A percentile compares a stretch with the other conserved stretches of the same genome.
Conservation (phyloP, 495 filamentous ascomycete species). For the Haplographium delicatum region DNA sequence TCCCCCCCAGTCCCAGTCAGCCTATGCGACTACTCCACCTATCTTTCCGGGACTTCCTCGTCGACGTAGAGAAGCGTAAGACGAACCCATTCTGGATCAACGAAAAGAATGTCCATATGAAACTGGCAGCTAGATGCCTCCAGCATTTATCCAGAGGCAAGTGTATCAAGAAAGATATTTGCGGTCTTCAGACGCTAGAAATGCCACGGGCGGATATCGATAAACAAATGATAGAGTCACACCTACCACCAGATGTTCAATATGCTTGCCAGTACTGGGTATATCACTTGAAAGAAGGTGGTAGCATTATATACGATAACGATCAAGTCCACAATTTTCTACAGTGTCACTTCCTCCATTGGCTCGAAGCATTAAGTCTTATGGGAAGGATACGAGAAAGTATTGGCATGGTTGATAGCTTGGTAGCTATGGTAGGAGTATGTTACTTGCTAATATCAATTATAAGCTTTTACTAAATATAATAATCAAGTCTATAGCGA, state of each 20-base stretch:
- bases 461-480: neutral
- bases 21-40: constrained; percentile 33
- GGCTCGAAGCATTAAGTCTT: constrained; percentile 38
- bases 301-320: constrained; percentile 18
- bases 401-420: constrained; percentile 17
- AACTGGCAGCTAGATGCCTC: constrained; percentile 31
- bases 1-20: constrained; percentile 7
- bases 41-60: constrained; percentile 48
- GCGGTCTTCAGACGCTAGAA: constrained; percentile 29
- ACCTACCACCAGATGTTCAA: constrained; percentile 25
- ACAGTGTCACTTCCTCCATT: constrained; percentile 37
- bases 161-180: constrained; percentile 38
- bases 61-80: constrained; percentile 29
- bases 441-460: neutral
- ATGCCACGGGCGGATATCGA: constrained; percentile 21
- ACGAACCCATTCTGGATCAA: constrained; percentile 36
- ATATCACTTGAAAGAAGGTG: constrained; percentile 35
- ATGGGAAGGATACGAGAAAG: constrained; percentile 30
- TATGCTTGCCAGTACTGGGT: constrained; percentile 37
- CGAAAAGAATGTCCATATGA: constrained; percentile 30
- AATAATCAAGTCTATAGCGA: neutral
- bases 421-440: neutral
- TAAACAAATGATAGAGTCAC: neutral
- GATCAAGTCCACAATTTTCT: constrained; percentile 32
- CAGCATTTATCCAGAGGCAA: constrained; percentile 24